phyloP scores from a whole-genome alignment of 169 alveolate genomes.

The Plasmodium sp. region DNA sequence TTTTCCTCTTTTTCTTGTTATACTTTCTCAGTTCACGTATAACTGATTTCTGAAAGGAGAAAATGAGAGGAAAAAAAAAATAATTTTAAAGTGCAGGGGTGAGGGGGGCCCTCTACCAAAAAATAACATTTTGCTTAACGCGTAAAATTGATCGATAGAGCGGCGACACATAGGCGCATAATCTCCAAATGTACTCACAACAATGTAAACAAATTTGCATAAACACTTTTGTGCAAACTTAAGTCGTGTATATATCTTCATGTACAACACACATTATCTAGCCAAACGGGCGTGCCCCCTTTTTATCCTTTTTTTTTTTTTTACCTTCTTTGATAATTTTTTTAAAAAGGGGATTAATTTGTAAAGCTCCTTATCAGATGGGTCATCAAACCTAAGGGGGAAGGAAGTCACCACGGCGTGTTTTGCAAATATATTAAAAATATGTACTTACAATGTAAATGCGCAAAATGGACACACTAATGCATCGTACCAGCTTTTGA shows the following conservation, averaged over 20 bases:
- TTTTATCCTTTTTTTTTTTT: background rate
- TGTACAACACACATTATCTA: background rate
- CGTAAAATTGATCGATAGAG: background rate
- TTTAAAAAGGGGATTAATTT: slow-evolving; percentile 86
- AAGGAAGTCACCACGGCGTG: background rate
- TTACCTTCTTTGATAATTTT: slow-evolving; percentile 75
- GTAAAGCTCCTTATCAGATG: slow-evolving; percentile 84
- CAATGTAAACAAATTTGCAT: background rate
- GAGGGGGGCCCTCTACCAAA: background rate
- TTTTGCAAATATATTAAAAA: background rate
- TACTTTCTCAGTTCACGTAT: slow-evolving; percentile 23
- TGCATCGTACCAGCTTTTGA: slow-evolving; percentile 87
- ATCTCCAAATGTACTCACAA: background rate
- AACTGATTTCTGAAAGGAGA: slow-evolving; percentile 11
- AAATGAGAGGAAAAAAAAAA: background rate
- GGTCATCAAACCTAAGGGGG: slow-evolving; percentile 85
- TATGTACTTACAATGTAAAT: background rate
- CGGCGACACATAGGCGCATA: background rate
- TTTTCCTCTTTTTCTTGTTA: slow-evolving; percentile 27
- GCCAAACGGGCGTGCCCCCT: background rate
- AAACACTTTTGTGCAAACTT: background rate
- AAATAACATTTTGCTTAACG: background rate
- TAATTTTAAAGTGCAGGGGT: background rate
- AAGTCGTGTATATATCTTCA: background rate
- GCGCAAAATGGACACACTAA: background rate